These are phyloP conservation scores for Diaporthe capsici DNA, from an alignment of 2,329 filamentous ascomycete genomes.

Conservation along the genomic window DNA sequence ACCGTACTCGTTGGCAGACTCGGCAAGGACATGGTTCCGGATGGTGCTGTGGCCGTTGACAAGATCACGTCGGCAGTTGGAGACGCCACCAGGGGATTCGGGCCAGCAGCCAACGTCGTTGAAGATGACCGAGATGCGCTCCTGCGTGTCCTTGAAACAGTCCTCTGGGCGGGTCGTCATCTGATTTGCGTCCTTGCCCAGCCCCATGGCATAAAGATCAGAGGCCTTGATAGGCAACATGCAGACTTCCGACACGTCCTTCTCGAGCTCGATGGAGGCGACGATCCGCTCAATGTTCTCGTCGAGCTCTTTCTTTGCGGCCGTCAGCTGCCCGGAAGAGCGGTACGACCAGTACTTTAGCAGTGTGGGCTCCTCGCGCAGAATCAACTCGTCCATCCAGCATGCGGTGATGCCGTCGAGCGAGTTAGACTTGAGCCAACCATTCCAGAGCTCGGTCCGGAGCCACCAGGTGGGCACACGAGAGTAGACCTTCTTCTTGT, in stretches of 20 bases:
- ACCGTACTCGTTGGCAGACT: conserved; percentile 69
- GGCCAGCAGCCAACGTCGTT: conserved; percentile 67
- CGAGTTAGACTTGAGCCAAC: conserved; percentile 60
- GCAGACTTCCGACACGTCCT: conserved; percentile 55
- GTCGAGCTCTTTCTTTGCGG: conserved; percentile 60
- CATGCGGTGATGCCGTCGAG: conserved; percentile 64
- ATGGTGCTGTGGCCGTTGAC: conserved; percentile 67
- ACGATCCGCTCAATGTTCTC: conserved; percentile 53
- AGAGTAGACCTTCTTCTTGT: conserved; percentile 49
- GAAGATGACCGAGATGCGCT: conserved; percentile 65
- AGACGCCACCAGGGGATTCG: conserved; percentile 67
- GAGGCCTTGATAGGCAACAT: conserved; percentile 56
- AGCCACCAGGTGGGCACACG: conserved; percentile 61
- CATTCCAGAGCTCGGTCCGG: conserved; percentile 64
- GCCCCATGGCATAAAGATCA: conserved; percentile 58
- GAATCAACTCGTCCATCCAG: conserved; percentile 64
- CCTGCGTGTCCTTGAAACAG: conserved; percentile 61
- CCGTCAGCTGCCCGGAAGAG: conserved; percentile 57
- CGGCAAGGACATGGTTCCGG: conserved; percentile 68
- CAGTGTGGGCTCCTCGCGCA: conserved; percentile 61
- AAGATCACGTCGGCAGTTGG: conserved; percentile 67
- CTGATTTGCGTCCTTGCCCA: conserved; percentile 57
- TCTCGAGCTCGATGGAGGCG: conserved; percentile 54
- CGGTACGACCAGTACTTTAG: conserved; percentile 61
- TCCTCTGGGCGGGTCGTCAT: conserved; percentile 56